Evolutionary conservation across 2,329 filamentous ascomycete genomes (phyloP).

Genomic region (Biscogniauxia mediterranea): DNA sequence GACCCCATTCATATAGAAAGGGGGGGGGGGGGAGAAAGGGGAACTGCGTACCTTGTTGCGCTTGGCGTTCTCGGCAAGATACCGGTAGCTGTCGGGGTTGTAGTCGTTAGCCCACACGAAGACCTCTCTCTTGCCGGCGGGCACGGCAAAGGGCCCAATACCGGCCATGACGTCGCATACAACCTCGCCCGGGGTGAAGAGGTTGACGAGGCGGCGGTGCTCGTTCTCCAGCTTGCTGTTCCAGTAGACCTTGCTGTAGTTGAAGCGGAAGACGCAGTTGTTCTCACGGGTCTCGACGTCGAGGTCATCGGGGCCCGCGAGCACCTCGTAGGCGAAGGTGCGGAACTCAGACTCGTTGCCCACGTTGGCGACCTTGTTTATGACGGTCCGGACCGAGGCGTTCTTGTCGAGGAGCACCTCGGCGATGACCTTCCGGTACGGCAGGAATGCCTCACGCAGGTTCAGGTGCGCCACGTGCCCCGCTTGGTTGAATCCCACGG

Average conservation of each 20-base stretch:
- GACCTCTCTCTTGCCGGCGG: slow-evolving; percentile 82
- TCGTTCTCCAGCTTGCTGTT: slow-evolving; percentile 89
- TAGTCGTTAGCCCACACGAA: slow-evolving; percentile 98
- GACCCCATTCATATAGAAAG: no score
- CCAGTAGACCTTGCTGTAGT: slow-evolving; percentile 98
- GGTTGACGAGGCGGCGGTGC: slow-evolving; percentile 73
- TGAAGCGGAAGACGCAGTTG: slow-evolving; percentile 83
- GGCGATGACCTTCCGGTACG: slow-evolving; percentile 83
- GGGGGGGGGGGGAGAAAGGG: neutral
- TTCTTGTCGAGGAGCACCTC: slow-evolving; percentile 91
- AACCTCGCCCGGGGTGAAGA: slow-evolving; percentile 81
- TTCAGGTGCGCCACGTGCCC: slow-evolving; percentile 95
- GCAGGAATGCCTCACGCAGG: slow-evolving; percentile 76
- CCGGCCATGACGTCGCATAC: slow-evolving; percentile 97
- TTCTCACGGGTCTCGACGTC: slow-evolving; percentile 81
- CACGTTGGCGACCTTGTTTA: slow-evolving; percentile 92
- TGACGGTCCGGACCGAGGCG: slow-evolving; percentile 76
- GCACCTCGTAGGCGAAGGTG: slow-evolving; percentile 89
- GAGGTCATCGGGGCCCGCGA: slow-evolving; percentile 76
- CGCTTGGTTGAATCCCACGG: slow-evolving; percentile 81
- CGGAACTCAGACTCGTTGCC: slow-evolving; percentile 82
- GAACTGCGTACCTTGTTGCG: slow-evolving; percentile 69
- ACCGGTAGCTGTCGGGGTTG: slow-evolving; percentile 82
- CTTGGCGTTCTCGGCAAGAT: slow-evolving; percentile 66
- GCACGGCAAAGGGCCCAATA: slow-evolving; percentile 91